A percentile compares a stretch with the other conserved stretches of the same genome.
Conservation (phyloP, 768 basidiomycete genomes). For the Amanita pallidorosea region DNA sequence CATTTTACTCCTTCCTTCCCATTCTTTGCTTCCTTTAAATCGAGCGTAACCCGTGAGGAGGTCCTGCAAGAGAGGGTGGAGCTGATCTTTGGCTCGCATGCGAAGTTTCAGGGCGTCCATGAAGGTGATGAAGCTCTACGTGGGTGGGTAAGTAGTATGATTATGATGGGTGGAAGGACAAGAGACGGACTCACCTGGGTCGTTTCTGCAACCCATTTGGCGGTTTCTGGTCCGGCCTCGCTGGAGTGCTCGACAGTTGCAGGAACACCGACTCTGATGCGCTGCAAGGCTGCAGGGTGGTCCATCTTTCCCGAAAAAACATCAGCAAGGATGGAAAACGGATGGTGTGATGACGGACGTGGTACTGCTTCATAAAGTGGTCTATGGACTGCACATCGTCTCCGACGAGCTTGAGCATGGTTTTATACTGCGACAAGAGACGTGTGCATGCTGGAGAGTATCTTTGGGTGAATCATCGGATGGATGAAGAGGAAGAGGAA, state of each 20-base stretch:
- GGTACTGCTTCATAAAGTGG: too few relatives aligned
- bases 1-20: constrained; percentile 93
- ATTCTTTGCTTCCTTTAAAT: constrained; percentile 91
- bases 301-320: too few relatives aligned
- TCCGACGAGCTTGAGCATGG: too few relatives aligned
- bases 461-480: too few relatives aligned
- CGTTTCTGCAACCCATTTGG: constrained; percentile 96
- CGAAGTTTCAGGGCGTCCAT: constrained; percentile 95
- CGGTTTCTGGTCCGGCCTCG: constrained; percentile 85
- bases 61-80: constrained; percentile 90
- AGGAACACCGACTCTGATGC: constrained; percentile 61
- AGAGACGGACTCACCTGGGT: constrained; percentile 54
- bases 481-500: too few relatives aligned
- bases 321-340: too few relatives aligned
- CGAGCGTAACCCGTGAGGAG: constrained; percentile 91
- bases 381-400: too few relatives aligned
- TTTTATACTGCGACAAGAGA: too few relatives aligned
- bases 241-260: constrained; percentile 95
- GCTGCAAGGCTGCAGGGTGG: too few relatives aligned
- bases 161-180: too few relatives aligned
- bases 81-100: constrained; percentile 91
- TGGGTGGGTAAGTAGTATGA: background rate
- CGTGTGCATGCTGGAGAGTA: too few relatives aligned
- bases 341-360: too few relatives aligned
- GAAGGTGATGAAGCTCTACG: constrained; percentile 92